These are phyloP conservation scores for Piromyces sp. DNA, from an alignment of 192 early-diverging fungal genomes.

Conservation along the genomic window DNA sequence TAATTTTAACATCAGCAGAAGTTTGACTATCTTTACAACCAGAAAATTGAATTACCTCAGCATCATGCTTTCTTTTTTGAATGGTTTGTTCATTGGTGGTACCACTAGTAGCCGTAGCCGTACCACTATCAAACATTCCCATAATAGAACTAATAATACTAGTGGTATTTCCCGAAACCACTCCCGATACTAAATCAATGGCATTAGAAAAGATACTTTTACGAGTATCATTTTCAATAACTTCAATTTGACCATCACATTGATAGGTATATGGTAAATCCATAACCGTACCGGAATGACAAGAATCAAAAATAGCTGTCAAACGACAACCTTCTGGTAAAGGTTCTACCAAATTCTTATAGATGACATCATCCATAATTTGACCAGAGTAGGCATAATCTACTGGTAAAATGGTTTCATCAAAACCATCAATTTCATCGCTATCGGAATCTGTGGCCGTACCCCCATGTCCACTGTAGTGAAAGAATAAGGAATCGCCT, in stretches of 20 bases:
- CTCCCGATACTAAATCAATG: not conserved
- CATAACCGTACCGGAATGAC: conserved; percentile 54
- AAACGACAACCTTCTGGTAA: conserved; percentile 46
- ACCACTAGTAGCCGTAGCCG: not conserved
- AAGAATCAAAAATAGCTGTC: conserved; percentile 72
- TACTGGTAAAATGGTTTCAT: conserved; percentile 62
- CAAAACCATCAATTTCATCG: conserved; percentile 22
- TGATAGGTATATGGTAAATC: conserved; percentile 42
- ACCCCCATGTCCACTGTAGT: conserved; percentile 19
- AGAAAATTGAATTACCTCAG: conserved; percentile 51
- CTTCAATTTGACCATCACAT: conserved; percentile 19
- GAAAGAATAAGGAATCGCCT: conserved; percentile 23
- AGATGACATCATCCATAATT: conserved; percentile 46
- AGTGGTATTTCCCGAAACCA: not conserved
- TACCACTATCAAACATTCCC: not conserved
- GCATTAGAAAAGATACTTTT: not conserved
- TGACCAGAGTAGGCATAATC: conserved; percentile 35
- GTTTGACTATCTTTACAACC: conserved; percentile 54
- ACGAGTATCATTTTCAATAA: not conserved
- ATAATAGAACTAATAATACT: not conserved
- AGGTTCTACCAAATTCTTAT: conserved; percentile 10
- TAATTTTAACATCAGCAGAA: conserved; percentile 49
- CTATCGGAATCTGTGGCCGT: conserved; percentile 23
- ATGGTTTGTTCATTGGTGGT: not conserved
- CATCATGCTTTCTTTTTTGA: conserved; percentile 2